Conservation (phyloP, 2,329 filamentous ascomycete genomes). For the Fonsecaea pedrosoi region DNA sequence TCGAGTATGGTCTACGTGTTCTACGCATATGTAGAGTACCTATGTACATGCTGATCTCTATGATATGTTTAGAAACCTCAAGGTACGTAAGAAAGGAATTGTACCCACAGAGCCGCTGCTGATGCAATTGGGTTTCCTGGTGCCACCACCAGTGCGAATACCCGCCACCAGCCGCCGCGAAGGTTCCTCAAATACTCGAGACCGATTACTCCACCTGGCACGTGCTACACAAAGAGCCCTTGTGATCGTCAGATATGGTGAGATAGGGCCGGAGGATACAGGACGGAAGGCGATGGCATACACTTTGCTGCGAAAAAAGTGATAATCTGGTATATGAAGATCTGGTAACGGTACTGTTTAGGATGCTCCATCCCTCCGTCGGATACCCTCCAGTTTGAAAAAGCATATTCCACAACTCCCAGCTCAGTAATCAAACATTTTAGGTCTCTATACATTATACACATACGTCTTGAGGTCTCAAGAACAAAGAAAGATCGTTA, state of each 20-base stretch:
- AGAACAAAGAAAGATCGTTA: not conserved
- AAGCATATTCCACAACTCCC: not conserved
- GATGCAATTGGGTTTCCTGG: not conserved
- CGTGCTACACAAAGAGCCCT: not conserved
- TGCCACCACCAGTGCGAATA: no score
- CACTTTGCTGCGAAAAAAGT: not conserved
- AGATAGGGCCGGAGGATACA: not conserved
- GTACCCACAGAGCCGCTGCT: not conserved
- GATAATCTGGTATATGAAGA: not conserved
- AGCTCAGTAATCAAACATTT: slow-evolving; percentile 11
- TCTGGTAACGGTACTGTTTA: not conserved
- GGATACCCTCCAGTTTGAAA: not conserved
- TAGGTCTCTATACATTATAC: slow-evolving; percentile 16
- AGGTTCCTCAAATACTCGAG: not conserved
- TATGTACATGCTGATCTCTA: not conserved
- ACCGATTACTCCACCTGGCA: not conserved
- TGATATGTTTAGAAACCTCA: not conserved
- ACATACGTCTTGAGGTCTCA: not conserved
- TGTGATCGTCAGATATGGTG: not conserved
- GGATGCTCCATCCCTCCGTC: not conserved
- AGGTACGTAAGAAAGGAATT: no score
- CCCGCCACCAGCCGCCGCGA: not conserved
- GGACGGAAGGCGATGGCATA: not conserved
- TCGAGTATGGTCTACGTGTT: not conserved
- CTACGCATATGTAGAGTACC: no score